Evolutionary conservation across 257 asterid species (phyloP), one percentile per base, ranked within the genome.

Genomic region (Cruciata laevipes): DNA sequence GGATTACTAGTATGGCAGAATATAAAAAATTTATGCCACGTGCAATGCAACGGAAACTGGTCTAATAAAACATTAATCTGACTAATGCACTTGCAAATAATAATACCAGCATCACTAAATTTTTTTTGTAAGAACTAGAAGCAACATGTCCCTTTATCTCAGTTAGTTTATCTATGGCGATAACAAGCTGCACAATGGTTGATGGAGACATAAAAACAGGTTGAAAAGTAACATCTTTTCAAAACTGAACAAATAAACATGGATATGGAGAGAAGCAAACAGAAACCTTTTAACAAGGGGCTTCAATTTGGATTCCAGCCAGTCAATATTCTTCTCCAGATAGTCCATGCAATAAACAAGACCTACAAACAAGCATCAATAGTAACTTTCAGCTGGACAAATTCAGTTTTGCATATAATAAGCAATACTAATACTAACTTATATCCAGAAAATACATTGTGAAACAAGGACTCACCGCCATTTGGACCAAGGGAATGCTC

Each of bases 401-500:
- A n/a, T n/a, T n/a, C n/a, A n/a, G n/a, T n/a, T n/a, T n/a, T n/a
- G n/a, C n/a, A n/a, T n/a, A 32, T 27, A 27, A 27, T 27, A 27
- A 27, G 30, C 8, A n/a, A n/a, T n/a, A n/a, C n/a, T n/a, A n/a
- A 17, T 59, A 59, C 40, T 14, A 59, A 2, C n/a, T n/a, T n/a
- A n/a, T n/a, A n/a, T n/a, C n/a, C n/a, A n/a, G n/a, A n/a, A n/a
- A n/a, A n/a, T n/a, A n/a, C n/a, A n/a, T n/a, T n/a, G n/a, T 16
- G 12, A 3, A 47, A 21, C 3, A 13, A 71, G 7, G 79, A 55
- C 21, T 78, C 77, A 94, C 99, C 97, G 76, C 97, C 99, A 71
- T 94, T 90, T 18, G 99, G 97, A 76, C 99, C 99, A 68, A 94
- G 99, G 37, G 92, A 82, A 72, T 94, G 99, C 83, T 94, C 97